Conservation (phyloP, 2,329 filamentous ascomycete genomes). For the Fusarium sororula region DNA sequence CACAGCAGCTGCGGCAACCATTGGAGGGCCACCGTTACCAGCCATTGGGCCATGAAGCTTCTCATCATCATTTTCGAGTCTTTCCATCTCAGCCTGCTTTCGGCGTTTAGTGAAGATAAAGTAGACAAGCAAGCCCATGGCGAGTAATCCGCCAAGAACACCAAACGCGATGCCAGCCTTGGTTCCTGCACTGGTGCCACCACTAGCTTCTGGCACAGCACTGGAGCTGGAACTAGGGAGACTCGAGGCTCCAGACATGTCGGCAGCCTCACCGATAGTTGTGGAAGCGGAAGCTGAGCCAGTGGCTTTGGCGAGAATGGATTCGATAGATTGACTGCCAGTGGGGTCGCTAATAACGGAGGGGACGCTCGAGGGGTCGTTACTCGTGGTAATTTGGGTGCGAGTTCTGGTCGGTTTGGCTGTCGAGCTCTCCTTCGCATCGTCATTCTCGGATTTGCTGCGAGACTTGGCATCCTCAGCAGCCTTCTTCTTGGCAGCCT, state of each 20-base stretch:
- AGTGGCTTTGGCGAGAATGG: slow-evolving; percentile 46
- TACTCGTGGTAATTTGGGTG: slow-evolving; percentile 26
- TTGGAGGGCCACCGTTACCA: slow-evolving; percentile 41
- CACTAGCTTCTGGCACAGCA: slow-evolving; percentile 30
- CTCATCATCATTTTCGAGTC: slow-evolving; percentile 69
- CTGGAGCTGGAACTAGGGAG: slow-evolving; percentile 34
- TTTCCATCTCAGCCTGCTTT: slow-evolving; percentile 66
- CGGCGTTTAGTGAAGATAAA: slow-evolving; percentile 76
- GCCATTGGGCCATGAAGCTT: slow-evolving; percentile 61
- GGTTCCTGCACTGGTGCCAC: slow-evolving; percentile 48
- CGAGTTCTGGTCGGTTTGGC: slow-evolving; percentile 34
- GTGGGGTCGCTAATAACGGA: slow-evolving; percentile 43
- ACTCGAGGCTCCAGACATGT: slow-evolving; percentile 25
- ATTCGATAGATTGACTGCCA: slow-evolving; percentile 39
- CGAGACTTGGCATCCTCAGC: slow-evolving; percentile 28
- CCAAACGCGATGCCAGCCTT: slow-evolving; percentile 90
- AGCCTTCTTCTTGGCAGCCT: slow-evolving; percentile 30
- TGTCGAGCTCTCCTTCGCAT: slow-evolving; percentile 14
- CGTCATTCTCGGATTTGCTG: slow-evolving; percentile 16
- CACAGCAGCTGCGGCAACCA: slow-evolving; percentile 8
- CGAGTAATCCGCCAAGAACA: slow-evolving; percentile 73
- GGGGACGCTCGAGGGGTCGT: slow-evolving; percentile 33
- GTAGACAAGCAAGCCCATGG: slow-evolving; percentile 73
- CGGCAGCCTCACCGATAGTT: slow-evolving; percentile 28
- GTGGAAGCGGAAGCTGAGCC: slow-evolving; percentile 11